Conservation (phyloP, 352 stramenopile genomes). For the Phytophthora cactorum region DNA sequence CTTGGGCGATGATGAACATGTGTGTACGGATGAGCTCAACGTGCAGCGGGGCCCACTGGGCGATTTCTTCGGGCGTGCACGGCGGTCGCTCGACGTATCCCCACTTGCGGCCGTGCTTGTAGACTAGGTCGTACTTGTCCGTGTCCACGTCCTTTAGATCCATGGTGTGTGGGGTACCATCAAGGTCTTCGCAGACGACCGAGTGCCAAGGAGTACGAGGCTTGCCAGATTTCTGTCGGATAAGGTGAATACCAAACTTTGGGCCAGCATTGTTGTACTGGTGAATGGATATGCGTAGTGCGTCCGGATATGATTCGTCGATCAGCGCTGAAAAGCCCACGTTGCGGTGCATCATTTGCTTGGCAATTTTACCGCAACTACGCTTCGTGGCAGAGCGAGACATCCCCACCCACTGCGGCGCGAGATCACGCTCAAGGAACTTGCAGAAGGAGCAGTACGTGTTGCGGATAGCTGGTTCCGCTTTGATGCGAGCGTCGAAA, state of each 20-base stretch:
- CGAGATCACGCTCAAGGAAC: conserved; percentile 28
- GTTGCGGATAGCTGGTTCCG: conserved; percentile 20
- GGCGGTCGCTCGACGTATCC: conserved; percentile 8
- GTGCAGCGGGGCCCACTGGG: too few relatives aligned
- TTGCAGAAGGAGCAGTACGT: conserved; percentile 28
- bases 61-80: too few relatives aligned
- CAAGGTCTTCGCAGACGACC: background rate
- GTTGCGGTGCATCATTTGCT: conserved; percentile 30
- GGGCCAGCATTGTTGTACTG: conserved; percentile 25
- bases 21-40: too few relatives aligned
- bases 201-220: too few relatives aligned
- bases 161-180: background rate
- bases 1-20: too few relatives aligned
- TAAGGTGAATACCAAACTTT: conserved; percentile 28
- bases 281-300: conserved; percentile 24
- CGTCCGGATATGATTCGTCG: conserved; percentile 13
- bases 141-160: conserved; percentile 26
- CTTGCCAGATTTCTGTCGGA: too few relatives aligned
- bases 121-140: conserved; percentile 30
- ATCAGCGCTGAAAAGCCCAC: conserved; percentile 23
- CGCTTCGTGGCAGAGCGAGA: conserved; percentile 19
- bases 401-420: conserved; percentile 12
- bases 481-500: conserved; percentile 21
- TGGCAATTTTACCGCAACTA: conserved; percentile 21
- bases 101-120: too few relatives aligned